These are phyloP conservation scores for Saraca asoca DNA, from an alignment of 331 rosid species.

Conservation along the genomic window DNA sequence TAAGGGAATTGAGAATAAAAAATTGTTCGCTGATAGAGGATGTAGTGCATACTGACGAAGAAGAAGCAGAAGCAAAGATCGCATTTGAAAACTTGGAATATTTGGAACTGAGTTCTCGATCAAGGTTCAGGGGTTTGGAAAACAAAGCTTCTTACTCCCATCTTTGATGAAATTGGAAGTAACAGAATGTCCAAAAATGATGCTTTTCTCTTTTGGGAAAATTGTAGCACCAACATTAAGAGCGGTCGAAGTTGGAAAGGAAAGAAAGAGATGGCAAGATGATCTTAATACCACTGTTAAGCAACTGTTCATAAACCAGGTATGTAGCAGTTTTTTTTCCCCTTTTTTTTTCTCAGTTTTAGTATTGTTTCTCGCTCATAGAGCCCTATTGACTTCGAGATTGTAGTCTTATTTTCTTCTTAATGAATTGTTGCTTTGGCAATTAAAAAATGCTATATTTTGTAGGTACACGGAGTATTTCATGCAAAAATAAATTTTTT, in stretches of 20 bases:
- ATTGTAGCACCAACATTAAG: neutral
- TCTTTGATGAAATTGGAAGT: neutral
- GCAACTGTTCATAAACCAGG: neutral
- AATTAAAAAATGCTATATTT: too few relatives aligned
- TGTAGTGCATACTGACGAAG: neutral
- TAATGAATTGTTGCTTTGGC: too few relatives aligned
- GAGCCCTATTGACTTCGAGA: too few relatives aligned
- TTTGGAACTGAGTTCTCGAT: constrained; percentile 7
- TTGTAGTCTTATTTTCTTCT: too few relatives aligned
- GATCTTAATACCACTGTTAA: neutral
- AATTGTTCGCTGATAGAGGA: neutral
- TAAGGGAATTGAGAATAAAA: neutral
- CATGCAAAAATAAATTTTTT: too few relatives aligned
- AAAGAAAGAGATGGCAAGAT: neutral
- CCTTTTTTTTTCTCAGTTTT: too few relatives aligned
- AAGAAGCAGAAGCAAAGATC: neutral
- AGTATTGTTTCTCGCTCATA: too few relatives aligned
- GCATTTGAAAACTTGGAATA: neutral
- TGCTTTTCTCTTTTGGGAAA: neutral
- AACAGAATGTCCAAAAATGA: constrained; percentile 17
- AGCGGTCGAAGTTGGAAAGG: neutral
- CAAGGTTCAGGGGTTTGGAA: neutral
- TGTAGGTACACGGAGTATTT: too few relatives aligned
- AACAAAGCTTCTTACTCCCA: constrained; percentile 5
- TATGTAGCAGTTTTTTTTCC: too few relatives aligned